Evolutionary conservation across 2,329 filamentous ascomycete species (phyloP), one percentile per base, ranked within the genome.

Genomic region (Verticillium alfalfae): DNA sequence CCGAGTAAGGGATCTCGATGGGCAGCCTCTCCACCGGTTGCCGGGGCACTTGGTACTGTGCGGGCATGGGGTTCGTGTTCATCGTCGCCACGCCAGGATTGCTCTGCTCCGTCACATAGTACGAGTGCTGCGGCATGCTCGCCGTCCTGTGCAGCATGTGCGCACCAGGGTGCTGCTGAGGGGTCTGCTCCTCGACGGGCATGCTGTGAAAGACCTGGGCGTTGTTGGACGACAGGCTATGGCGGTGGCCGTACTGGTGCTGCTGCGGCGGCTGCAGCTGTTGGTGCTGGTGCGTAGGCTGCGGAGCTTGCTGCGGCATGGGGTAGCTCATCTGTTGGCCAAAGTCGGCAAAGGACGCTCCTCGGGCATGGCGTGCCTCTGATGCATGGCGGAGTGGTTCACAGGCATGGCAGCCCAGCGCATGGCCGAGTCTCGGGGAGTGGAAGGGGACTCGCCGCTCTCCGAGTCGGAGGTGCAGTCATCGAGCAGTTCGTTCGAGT

Each of bases 61-160:
- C 71, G n/a, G 79, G 75, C 57, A 84, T 73, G 7, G 77, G 68
- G 65, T 78, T 79, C 12, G 83, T 79, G 71, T 83, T 85, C 80
- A 88, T 83, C 13, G 84, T 88, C 37, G 84, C 85, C 6, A 88
- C 81, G 13, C 81, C 84, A 10, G 85, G 84, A 67, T 87, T 87
- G 69, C 79, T 81, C 65, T 86, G 83, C 61, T 88, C 85, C 1
- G 86, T 81, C 36, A 88, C 79, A 67, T 86, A 89, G 70, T 81
- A 85, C 6, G 73, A 71, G 39, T 75, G 71, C 60, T 79, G 78
- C 3, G 79, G 76, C 67, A 83, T 74, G 69, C 77, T 80, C 5
- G 78, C 67, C n/a, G 78, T 75, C 60, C 81, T 78, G 65, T 82
- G 81, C 57, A 83, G 69, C 69, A 84, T 78, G 18, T 80, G 79